A percentile compares a stretch with the other conserved stretches of the same genome.
phyloP scores from a whole-genome alignment of 495 filamentous ascomycete species.

The Neurospora sublineolata region DNA sequence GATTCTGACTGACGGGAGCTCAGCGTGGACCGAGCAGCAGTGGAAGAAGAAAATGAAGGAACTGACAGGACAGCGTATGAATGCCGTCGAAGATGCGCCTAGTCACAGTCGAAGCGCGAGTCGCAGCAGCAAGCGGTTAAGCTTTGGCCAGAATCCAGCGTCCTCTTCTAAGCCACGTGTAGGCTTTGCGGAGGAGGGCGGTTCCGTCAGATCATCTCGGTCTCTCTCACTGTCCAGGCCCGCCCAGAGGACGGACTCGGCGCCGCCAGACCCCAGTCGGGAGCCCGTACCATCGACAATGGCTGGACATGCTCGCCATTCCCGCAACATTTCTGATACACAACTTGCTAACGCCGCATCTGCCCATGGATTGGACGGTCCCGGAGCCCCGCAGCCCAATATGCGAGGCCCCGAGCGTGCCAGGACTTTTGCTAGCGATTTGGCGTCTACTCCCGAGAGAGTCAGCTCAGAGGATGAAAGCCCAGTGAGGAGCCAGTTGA shows the following conservation, averaged over 20 bases:
- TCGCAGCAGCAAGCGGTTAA: slow-evolving; percentile 53
- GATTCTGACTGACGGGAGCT: slow-evolving; percentile 64
- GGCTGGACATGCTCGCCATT: slow-evolving; percentile 23
- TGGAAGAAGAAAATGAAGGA: slow-evolving; percentile 88
- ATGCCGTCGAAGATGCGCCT: slow-evolving; percentile 34
- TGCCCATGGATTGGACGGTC: slow-evolving; percentile 8
- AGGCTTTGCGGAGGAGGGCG: slow-evolving; percentile 53
- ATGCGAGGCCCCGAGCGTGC: slow-evolving; percentile 20
- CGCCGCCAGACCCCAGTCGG: slow-evolving; percentile 27
- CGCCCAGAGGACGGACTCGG: slow-evolving; percentile 32
- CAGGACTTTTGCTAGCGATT: slow-evolving; percentile 25
- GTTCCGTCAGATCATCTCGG: slow-evolving; percentile 43
- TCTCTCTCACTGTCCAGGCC: slow-evolving; percentile 37
- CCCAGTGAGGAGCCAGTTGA: slow-evolving; percentile 16
- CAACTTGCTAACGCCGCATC: slow-evolving; percentile 9
- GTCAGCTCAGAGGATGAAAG: slow-evolving; percentile 49
- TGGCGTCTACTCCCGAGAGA: slow-evolving; percentile 39
- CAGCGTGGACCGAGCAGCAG: slow-evolving; percentile 74
- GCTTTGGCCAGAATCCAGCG: slow-evolving; percentile 34
- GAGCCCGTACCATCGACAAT: slow-evolving; percentile 38
- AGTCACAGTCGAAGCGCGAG: slow-evolving; percentile 50
- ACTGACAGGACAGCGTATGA: slow-evolving; percentile 71
- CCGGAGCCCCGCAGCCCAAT: slow-evolving; percentile 7
- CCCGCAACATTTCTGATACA: slow-evolving; percentile 29
- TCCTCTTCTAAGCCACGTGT: slow-evolving; percentile 35